Evolutionary conservation across 2,329 filamentous ascomycete genomes (phyloP).

Genomic region (Blastomyces emzantsi): DNA sequence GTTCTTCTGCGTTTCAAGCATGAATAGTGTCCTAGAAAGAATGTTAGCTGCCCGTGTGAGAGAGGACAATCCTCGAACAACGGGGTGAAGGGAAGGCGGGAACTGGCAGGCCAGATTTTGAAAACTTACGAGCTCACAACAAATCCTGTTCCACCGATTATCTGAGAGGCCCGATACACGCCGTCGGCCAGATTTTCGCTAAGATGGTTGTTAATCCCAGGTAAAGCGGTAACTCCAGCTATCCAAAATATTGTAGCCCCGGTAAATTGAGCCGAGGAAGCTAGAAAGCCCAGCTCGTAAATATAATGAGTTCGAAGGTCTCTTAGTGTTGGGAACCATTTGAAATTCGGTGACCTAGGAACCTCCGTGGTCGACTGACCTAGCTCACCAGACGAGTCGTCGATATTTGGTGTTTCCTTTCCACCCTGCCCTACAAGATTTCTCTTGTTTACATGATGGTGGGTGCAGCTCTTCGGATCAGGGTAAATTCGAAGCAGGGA

Average conservation of each 20-base stretch:
- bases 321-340: constrained; percentile 50
- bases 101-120: neutral
- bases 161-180: constrained; percentile 54
- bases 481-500: constrained; percentile 6
- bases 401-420: neutral
- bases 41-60: neutral
- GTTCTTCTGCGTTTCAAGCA: constrained; percentile 55
- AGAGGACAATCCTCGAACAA: neutral
- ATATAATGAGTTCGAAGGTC: constrained; percentile 54
- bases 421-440: constrained; percentile 31
- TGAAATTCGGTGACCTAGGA: constrained; percentile 9
- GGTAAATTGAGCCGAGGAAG: constrained; percentile 47
- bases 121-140: constrained; percentile 41
- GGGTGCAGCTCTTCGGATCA: constrained; percentile 23
- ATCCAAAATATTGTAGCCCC: constrained; percentile 58
- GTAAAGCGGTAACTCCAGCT: constrained; percentile 51
- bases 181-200: constrained; percentile 43
- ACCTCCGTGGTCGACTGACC: neutral
- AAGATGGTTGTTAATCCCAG: constrained; percentile 46
- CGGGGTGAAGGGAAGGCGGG: neutral
- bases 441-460: constrained; percentile 35
- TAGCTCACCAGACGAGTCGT: constrained; percentile 7
- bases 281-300: constrained; percentile 54
- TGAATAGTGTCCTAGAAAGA: constrained; percentile 45
- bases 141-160: constrained; percentile 55